Evolutionary conservation across 2,329 filamentous ascomycete genomes (phyloP), one percentile per base, ranked within the genome.

Genomic region (Colletotrichum nymphaeae): DNA sequence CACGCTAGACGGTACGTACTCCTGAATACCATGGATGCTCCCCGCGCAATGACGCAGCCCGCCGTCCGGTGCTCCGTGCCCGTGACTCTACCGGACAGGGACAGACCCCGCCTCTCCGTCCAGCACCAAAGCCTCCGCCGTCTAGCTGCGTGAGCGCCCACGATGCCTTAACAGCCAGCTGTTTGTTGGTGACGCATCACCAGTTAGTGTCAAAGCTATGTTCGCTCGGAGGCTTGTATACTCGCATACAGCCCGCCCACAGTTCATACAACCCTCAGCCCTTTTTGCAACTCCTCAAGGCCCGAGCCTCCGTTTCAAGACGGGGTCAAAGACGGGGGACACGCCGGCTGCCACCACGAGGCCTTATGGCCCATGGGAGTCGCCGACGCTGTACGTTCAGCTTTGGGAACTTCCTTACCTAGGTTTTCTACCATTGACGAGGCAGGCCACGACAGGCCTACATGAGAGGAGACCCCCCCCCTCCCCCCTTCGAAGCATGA

Each of bases 301-400:
- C 62, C 63, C 71, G 71, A 65, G 71, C 71, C 71, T 73, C 56
- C 56, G 71, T 73, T 73, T 73, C 71, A 73, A 37, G 22, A 62
- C 62, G 28, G 60, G 12, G n/a, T 26, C 65, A 46, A 63, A 9
- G 28, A 28, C 35, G 22, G 58, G 30, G n/a, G 14, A 22, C 52
- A 59, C 68, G 49, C 52, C 52, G 52, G 57, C 52, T 63, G 63
- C 22, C 32, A 37, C 57, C 63, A 63, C 49, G 26, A 49, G 63
- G 60, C 22, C 37, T 42, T 46, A 49, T 60, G n/a, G 12, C 37
- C 16, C 46, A 57, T 60, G 14, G 19, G 60, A 32, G 16, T 26
- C 19, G 42, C 19, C 37, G 16, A 42, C 16, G 37, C 42, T 49
- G 42, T n/a, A 49, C 19, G n/a, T 49, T 6, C 42, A 49, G 42